Evolutionary conservation across 257 asterid species (phyloP), one percentile per base, ranked within the genome.

Genomic region (Salvia hispanica): DNA sequence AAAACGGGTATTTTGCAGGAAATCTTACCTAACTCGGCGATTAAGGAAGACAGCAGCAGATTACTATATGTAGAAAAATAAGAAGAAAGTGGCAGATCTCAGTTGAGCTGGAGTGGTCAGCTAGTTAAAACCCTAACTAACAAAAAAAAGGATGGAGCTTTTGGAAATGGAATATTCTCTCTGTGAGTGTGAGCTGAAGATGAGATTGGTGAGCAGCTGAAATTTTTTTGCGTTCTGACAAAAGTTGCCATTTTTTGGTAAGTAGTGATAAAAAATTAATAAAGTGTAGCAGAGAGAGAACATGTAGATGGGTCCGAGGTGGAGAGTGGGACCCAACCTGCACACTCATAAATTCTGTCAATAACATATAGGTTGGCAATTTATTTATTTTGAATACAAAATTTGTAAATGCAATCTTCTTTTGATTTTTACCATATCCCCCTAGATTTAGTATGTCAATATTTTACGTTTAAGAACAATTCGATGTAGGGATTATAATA

Each of bases 211-310:
- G 43, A 25, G 45, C 73, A 63, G 64, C 71, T 75, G 75, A 7
- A 64, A 64, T 61, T 67, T 61, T 69, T 75, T 58, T 62, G 76
- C 56, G 71, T 71, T 79, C 78, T 74, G 79, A 79, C 81, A 84
- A 34, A 82, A 82, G 31, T 25, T 25, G 31, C 31, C 31, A 25
- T 25, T 25, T 25, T 25, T 25, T 1, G 73, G 78, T 39, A 8
- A 82, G 75, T 78, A 52, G 71, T 68, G 67, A 66, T 74, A 57
- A 1, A 25, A 79, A 85, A 18, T 18, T 18, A 18, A 18, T 18
- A 18, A 84, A 83, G 86, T 82, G 84, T 69, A 81, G 73, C 64
- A 60, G 67, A 44, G 58, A 68, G 67, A 67, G 31, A 50, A 74
- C 67, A 54, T 37, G 57, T 28, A 53, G 62, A 31, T 43, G 58